Percentiles rank a stretch among this genome's conserved stretches.
These are phyloP conservation scores for Tuber umbilicatum DNA, from an alignment of 495 filamentous ascomycete genomes.

Conservation along the genomic window DNA sequence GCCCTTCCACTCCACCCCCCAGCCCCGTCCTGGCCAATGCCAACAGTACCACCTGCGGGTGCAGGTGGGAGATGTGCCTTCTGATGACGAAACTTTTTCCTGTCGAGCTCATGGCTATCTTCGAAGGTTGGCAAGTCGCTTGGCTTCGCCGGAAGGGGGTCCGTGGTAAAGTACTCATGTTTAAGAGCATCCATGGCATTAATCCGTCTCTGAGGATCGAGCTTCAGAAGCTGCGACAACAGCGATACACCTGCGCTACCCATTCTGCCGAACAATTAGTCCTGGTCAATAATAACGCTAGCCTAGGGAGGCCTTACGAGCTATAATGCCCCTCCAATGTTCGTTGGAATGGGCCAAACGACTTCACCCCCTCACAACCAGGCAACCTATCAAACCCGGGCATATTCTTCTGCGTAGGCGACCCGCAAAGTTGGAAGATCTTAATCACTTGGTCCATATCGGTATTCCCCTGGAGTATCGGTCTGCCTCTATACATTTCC, in stretches of 20 bases:
- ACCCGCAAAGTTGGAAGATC: slow-evolving; percentile 89
- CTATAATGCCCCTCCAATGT: slow-evolving; percentile 66
- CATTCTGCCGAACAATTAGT: slow-evolving; percentile 37
- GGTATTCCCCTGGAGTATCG: slow-evolving; percentile 82
- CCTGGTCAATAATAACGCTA: slow-evolving; percentile 16
- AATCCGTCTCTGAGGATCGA: slow-evolving; percentile 80
- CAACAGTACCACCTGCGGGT: slow-evolving; percentile 80
- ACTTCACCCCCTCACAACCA: slow-evolving; percentile 67
- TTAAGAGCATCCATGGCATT: slow-evolving; percentile 92
- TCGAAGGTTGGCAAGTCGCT: slow-evolving; percentile 80
- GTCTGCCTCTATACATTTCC: slow-evolving; percentile 93
- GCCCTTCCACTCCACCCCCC: slow-evolving; percentile 45
- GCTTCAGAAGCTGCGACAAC: slow-evolving; percentile 71
- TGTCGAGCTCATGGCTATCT: slow-evolving; percentile 92
- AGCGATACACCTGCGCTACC: slow-evolving; percentile 66
- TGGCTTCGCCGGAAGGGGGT: slow-evolving; percentile 70
- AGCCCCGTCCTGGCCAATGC: slow-evolving; percentile 62
- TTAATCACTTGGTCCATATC: slow-evolving; percentile 83
- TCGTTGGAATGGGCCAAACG: slow-evolving; percentile 57
- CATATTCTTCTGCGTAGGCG: slow-evolving; percentile 87
- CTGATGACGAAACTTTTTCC: slow-evolving; percentile 75
- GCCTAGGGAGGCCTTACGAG: slow-evolving; percentile 47
- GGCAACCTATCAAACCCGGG: slow-evolving; percentile 79
- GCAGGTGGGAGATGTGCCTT: slow-evolving; percentile 75
- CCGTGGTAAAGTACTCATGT: slow-evolving; percentile 79